These are phyloP conservation scores for Paramecium pentaurelia DNA, from an alignment of 73 alveolate species.

Conservation along the genomic window DNA sequence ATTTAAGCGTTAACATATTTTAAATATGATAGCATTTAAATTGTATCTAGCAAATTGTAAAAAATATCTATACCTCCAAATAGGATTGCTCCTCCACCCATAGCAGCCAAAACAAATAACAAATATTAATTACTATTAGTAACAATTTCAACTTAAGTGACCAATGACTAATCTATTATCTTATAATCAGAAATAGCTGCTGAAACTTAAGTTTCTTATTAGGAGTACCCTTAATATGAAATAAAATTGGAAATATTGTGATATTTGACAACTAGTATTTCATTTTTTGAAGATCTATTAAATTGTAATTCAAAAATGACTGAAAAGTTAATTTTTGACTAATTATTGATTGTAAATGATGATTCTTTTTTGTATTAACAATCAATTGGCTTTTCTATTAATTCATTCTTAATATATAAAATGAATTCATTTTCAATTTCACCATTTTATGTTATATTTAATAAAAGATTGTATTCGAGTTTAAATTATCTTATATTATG, in stretches of 20 bases:
- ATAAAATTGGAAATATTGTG: neutral
- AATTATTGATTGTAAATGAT: neutral
- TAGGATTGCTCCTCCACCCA: neutral
- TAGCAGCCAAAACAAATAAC: neutral
- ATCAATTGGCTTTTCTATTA: neutral
- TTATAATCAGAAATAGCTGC: neutral
- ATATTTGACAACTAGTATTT: neutral
- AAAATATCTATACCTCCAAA: constrained; percentile 18
- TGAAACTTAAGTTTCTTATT: neutral
- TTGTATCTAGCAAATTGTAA: neutral
- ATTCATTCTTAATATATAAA: neutral
- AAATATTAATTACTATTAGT: neutral
- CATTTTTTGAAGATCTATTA: neutral
- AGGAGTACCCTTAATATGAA: neutral
- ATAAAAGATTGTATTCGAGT: neutral
- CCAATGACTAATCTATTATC: neutral
- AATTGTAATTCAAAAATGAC: neutral
- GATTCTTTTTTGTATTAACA: neutral
- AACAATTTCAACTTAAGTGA: neutral
- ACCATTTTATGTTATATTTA: neutral
- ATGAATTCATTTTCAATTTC: neutral
- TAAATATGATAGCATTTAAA: neutral
- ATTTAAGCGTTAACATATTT: neutral
- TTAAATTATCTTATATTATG: neutral
- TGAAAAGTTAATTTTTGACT: neutral